Evolutionary conservation across 306 rosid species (phyloP).

Genomic region (Cucurbita pepo): DNA sequence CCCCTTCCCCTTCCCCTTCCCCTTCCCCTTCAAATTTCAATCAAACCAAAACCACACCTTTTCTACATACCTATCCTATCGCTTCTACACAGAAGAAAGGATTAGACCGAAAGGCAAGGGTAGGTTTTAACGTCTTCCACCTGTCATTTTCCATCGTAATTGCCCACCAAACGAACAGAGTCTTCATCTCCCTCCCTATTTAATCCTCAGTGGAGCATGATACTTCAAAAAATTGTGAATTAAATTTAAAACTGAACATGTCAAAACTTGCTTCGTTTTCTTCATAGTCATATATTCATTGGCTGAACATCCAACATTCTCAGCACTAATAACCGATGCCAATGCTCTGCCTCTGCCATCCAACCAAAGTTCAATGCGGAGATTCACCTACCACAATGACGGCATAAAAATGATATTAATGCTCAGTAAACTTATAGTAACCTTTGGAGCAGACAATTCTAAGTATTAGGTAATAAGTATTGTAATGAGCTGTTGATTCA

Average conservation of each 20-base stretch:
- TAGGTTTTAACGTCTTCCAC: background rate
- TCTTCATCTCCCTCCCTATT: background rate
- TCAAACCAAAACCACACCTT: background rate
- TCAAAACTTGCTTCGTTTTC: background rate
- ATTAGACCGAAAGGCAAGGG: background rate
- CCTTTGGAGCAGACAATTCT: background rate
- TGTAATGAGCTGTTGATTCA: background rate
- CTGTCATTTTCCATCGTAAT: slow-evolving; percentile 2
- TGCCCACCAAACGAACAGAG: background rate
- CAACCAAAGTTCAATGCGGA: background rate
- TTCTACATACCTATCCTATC: slow-evolving; percentile 2
- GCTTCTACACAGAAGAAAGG: background rate
- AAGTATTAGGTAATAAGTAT: background rate
- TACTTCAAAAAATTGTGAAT: background rate
- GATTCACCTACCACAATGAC: background rate
- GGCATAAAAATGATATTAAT: background rate
- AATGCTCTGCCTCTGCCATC: background rate
- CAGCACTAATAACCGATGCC: background rate
- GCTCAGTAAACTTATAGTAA: background rate
- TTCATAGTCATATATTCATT: background rate
- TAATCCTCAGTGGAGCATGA: background rate
- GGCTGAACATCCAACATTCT: background rate
- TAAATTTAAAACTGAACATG: no score
- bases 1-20: background rate
- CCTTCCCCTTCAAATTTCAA: background rate